Base-by-base conservation (phyloP, 257 asterid species). In the Echium plantagineum region DNA sequence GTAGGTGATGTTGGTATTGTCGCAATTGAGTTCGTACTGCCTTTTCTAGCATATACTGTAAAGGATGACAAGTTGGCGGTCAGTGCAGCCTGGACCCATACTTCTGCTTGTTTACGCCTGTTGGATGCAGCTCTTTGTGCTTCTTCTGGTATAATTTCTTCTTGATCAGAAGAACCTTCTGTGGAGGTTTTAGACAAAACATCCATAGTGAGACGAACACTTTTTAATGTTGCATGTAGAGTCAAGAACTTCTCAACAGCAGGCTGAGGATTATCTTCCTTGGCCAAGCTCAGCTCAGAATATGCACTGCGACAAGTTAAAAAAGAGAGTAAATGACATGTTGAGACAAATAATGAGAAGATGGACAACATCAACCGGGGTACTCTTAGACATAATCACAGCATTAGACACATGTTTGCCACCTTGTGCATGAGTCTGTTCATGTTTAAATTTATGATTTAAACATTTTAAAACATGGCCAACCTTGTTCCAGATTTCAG, bases 61-160 rank as follows among this genome's bases (percentile, higher is more conserved):
- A 93, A 89, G 65, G 94, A 71, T 28, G 97, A 64, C 56, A 93
- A 63, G 68, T 86, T 84, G 72, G 98, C 75, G 21, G 86, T 81
- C 63, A 89, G 67, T 21, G 95, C 98, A 52, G 89, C 94, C 58
- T 86, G 82, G 63, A 93, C 94, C 98, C 98, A 93, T 53, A 83
- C 74, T 57, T 89, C 75, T 42, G 97, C 97, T 58, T 75, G 94
- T 81, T 83, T 89, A 54, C 85, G 84, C 21, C 80, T 80, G 19
- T 86, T 90, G 0, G 78, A 78, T 61, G 84, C 75, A 60, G 77
- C 59, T 57, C 75, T 84, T 10, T 72, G 46, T 24, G 77, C 85
- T 75, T 77, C 94, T 75, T 89, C 95, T 19, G 94, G 71, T 28
- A 77, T 81, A 30, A 17, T 73, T 68, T 82, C 95, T 75, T 85